Evolutionary conservation across 2,329 filamentous ascomycete species (phyloP), one percentile per base, ranked within the genome.

Genomic region (Paraconiothyrium sp.): DNA sequence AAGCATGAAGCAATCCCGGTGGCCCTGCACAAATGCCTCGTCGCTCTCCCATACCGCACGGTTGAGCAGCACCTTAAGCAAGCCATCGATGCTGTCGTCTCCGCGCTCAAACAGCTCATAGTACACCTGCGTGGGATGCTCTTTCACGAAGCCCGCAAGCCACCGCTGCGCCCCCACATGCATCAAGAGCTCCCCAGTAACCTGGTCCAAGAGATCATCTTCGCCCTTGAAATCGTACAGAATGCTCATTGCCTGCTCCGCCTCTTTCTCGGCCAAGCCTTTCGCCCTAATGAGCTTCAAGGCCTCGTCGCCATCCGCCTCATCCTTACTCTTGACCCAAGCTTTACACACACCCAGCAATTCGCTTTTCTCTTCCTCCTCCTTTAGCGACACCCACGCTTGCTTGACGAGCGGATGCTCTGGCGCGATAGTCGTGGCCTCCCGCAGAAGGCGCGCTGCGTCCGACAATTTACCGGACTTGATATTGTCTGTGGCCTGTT

Each of bases 1-100:
- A 60, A 97, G 87, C 72, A 90, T 87, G 59, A 91, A 90, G 72
- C 90, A 83, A 72, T 92, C 89, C 69, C 79, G 65, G 63, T 83
- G 79, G 2, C 80, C 81, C 11, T 74, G 71, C 32, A 72, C 86
- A 80, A 80, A 86, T 52, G 70, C 63, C 61, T 79, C 72, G 48
- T 82, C 76, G 24, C 76, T 73, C 1, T 70, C 59, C 83, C 83
- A 85, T 16, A 78, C 62, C 1, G 69, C 59, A 9, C 78, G 70
- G 57, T 83, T 82, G 14, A 84, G 74, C 9, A 81, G 62, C 3
- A 83, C 71, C 24, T 77, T 77, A 14, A 81, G 68, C 44, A 84
- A 69, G 3, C 79, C 80, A 65, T 80, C 78, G 59, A 83, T 81
- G 37, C 78, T 80, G 51, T 82, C 80, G 62, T 83, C 79, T 27